A percentile compares a stretch with the other conserved stretches of the same genome.
phyloP scores from a whole-genome alignment of 805 yeast genomes.

The Candida ulmi region DNA sequence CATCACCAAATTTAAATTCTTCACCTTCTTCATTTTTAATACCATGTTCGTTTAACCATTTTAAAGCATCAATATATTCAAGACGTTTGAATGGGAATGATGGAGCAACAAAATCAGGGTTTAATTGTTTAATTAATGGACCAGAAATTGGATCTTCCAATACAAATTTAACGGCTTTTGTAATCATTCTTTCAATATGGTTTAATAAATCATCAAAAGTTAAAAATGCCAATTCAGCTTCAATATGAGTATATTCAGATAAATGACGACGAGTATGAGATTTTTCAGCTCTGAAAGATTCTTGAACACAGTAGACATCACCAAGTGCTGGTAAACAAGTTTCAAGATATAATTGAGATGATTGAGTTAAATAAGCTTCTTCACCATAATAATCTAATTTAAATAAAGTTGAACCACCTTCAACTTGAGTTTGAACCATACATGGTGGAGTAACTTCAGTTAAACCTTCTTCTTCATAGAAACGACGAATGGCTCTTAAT shows the following conservation, averaged over 20 bases:
- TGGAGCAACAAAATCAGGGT: conserved; percentile 88
- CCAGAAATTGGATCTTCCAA: conserved; percentile 90
- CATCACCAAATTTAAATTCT: conserved; percentile 93
- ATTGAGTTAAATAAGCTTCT: conserved; percentile 93
- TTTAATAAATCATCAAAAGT: conserved; percentile 78
- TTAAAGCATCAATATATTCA: conserved; percentile 85
- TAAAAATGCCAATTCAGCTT: conserved; percentile 87
- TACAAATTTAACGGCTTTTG: conserved; percentile 65
- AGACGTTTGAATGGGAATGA: conserved; percentile 82
- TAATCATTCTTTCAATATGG: conserved; percentile 79
- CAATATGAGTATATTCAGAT: conserved; percentile 95
- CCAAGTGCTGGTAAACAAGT: conserved; percentile 95
- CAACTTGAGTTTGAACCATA: conserved; percentile 99
- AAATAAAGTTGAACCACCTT: conserved; percentile 97
- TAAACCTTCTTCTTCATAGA: conserved; percentile 66
- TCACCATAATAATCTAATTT: conserved; percentile 93
- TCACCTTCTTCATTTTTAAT: conserved; percentile 94
- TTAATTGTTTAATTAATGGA: conserved; percentile 81
- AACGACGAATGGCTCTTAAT: conserved; percentile 67
- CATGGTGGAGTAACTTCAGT: conserved; percentile 98
- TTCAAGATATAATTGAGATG: conserved; percentile 94
- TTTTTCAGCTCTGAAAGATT: conserved; percentile 98
- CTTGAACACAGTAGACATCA: conserved; percentile 96
- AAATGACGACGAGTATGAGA: conserved; percentile 98
- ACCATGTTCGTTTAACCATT: conserved; percentile 94